Evolutionary conservation across 1,139 yeast genomes (phyloP).

Genomic region (Fermentozyma sake): DNA sequence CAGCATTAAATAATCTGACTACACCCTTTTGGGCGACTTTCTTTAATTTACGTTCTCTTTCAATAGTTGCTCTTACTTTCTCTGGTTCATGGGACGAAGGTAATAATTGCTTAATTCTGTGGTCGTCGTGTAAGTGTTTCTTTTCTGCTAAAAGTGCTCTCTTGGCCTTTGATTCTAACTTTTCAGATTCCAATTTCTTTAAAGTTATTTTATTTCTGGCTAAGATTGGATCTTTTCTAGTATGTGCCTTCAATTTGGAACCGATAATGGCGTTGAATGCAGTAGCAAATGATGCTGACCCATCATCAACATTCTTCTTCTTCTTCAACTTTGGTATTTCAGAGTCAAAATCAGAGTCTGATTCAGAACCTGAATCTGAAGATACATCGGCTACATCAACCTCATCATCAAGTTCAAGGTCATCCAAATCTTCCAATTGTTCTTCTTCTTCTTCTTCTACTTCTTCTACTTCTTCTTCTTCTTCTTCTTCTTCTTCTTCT

Average conservation of each 20-base stretch:
- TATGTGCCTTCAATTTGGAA: constrained; percentile 83
- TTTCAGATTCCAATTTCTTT: constrained; percentile 74
- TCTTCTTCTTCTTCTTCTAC: constrained; percentile 5
- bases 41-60: constrained; percentile 66
- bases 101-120: constrained; percentile 61
- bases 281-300: constrained; percentile 67
- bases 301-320: constrained; percentile 57
- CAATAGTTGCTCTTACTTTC: constrained; percentile 53
- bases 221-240: constrained; percentile 83
- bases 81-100: constrained; percentile 55
- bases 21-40: constrained; percentile 94
- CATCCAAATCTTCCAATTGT: constrained; percentile 11
- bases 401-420: constrained; percentile 13
- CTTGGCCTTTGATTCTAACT: constrained; percentile 80
- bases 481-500: constrained; percentile 5
- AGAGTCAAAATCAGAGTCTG: constrained; percentile 22
- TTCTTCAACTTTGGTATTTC: constrained; percentile 49
- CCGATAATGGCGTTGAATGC: constrained; percentile 84
- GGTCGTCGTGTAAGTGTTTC: constrained; percentile 61
- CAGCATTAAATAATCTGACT: constrained; percentile 85
- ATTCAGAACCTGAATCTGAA: constrained; percentile 21
- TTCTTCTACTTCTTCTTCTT: constrained; percentile 5
- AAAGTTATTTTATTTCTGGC: constrained; percentile 69
- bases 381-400: constrained; percentile 10
- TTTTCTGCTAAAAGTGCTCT: constrained; percentile 67